Conservation (phyloP, 768 basidiomycete genomes). For the Tephrocybe sp. region DNA sequence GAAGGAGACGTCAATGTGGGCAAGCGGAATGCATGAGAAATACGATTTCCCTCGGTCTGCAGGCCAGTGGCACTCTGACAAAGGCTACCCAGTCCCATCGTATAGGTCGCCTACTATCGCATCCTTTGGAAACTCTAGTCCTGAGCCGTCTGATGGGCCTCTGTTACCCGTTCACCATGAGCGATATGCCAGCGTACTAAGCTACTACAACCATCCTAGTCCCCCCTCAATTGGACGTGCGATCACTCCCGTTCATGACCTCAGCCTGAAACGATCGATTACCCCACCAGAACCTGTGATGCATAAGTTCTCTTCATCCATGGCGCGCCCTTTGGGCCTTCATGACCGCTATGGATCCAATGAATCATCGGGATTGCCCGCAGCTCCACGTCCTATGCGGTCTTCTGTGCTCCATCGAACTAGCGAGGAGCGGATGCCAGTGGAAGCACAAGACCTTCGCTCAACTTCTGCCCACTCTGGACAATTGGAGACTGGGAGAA, state of each 20-base stretch:
- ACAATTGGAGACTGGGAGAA: conserved; percentile 1
- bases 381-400: conserved; percentile 32
- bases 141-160: conserved; percentile 9
- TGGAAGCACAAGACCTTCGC: conserved; percentile 3
- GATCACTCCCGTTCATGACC: conserved; percentile 23
- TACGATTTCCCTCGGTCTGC: conserved; percentile 8
- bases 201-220: conserved; percentile 20
- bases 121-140: conserved; percentile 8
- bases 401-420: conserved; percentile 20
- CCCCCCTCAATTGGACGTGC: conserved; percentile 22
- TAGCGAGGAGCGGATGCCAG: conserved; percentile 11
- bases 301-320: conserved; percentile 8
- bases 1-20: conserved; percentile 26
- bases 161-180: conserved; percentile 21
- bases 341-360: conserved; percentile 24
- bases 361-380: conserved; percentile 30
- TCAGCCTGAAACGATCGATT: conserved; percentile 18
- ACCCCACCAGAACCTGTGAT: conserved; percentile 18
- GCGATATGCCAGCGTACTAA: conserved; percentile 18
- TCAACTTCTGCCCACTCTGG: conserved; percentile 13
- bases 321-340: conserved; percentile 2
- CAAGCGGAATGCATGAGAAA: conserved; percentile 18
- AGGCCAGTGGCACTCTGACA: conserved; percentile 11
- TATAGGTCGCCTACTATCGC: conserved; percentile 11
- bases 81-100: conserved; percentile 14